These are phyloP conservation scores for Rhodomyrtus tomentosa DNA, from an alignment of 345 rosid species.

Conservation along the genomic window DNA sequence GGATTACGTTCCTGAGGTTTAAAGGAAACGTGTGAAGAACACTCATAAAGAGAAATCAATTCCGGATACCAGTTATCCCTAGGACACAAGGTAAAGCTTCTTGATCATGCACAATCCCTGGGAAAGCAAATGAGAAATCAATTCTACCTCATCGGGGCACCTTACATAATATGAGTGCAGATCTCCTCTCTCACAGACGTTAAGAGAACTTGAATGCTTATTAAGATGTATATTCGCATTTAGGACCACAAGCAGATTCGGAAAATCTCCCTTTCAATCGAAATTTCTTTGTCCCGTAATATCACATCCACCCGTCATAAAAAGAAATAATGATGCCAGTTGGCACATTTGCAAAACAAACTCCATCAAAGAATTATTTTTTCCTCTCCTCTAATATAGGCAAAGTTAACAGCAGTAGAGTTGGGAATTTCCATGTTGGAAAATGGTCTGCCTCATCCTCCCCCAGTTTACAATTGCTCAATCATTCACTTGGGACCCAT, in stretches of 20 bases:
- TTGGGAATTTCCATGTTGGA: neutral
- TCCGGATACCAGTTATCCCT: neutral
- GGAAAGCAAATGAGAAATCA: neutral
- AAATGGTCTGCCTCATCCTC: neutral
- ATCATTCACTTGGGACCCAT: neutral
- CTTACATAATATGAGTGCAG: neutral
- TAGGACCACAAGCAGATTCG: neutral
- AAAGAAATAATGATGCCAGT: neutral
- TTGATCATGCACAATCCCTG: neutral
- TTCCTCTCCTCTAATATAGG: neutral
- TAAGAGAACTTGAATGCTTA: neutral
- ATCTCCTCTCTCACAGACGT: neutral
- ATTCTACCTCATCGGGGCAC: neutral
- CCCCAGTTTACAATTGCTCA: neutral
- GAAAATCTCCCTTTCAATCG: too few species aligned
- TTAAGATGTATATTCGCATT: neutral
- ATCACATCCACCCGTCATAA: too few species aligned
- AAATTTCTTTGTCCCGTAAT: too few species aligned
- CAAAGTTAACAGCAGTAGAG: neutral
- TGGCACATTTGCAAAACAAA: neutral
- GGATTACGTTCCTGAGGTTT: slow-evolving; percentile 67
- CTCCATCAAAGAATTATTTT: neutral
- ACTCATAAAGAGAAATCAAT: neutral
- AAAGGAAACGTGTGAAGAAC: neutral
- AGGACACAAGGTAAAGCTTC: neutral